A percentile compares a stretch with the other conserved stretches of the same genome.
phyloP scores from a whole-genome alignment of 495 filamentous ascomycete species.

The Aspergillus mulundensis region DNA sequence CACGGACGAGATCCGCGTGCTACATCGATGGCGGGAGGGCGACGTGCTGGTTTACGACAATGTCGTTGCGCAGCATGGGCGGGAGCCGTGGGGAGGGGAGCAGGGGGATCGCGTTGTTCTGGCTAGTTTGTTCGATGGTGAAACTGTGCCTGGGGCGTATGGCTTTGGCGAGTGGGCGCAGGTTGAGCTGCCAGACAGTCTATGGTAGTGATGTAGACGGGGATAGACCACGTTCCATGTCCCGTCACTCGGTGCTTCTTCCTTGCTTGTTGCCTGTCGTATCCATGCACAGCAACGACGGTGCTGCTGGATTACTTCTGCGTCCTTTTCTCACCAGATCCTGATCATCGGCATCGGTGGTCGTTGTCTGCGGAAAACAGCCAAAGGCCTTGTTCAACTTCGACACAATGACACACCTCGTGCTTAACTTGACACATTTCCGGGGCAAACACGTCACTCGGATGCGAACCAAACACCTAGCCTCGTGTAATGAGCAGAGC shows the following conservation, averaged over 20 bases:
- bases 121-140: slow-evolving; percentile 43
- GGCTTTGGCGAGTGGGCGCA: slow-evolving; percentile 42
- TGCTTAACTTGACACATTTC: background rate
- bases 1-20: slow-evolving; percentile 45
- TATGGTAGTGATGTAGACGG: no score
- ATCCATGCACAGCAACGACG: no score
- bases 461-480: background rate
- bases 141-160: slow-evolving; percentile 41
- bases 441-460: background rate
- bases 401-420: background rate
- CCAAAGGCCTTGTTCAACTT: background rate
- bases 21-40: slow-evolving; percentile 37
- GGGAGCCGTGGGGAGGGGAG: slow-evolving; percentile 44
- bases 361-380: background rate
- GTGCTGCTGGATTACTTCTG: no score
- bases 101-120: slow-evolving; percentile 41
- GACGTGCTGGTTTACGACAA: slow-evolving; percentile 48
- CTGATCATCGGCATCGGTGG: no score
- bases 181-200: slow-evolving; percentile 43
- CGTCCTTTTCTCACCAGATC: no score
- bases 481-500: background rate
- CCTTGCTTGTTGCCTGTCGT: no score
- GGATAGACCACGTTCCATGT: no score
- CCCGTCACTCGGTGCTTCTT: no score
- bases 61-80: slow-evolving; percentile 44